Evolutionary conservation across 805 yeast species (phyloP).

Genomic region (Metschnikowia gelsemii): DNA sequence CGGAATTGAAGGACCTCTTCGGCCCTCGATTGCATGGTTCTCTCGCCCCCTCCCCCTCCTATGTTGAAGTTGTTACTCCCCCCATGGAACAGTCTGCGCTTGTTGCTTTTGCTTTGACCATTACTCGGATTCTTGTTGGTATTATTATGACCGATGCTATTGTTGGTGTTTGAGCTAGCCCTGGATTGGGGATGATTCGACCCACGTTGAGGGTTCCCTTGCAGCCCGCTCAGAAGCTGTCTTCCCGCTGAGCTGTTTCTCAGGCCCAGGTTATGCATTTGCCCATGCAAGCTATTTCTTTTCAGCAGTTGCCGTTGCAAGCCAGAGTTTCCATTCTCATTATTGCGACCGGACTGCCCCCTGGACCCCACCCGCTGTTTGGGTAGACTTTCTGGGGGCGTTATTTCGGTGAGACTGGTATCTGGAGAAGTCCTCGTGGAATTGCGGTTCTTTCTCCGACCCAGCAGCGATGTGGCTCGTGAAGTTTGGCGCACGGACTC

Average conservation of each 20-base stretch:
- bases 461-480: conserved; percentile 10
- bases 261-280: conserved; percentile 2
- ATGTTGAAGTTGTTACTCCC: conserved; percentile 22
- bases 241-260: conserved; percentile 8
- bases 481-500: conserved; percentile 8
- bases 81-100: conserved; percentile 36
- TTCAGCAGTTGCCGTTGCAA: conserved; percentile 11
- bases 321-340: conserved; percentile 7
- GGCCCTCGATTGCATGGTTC: neutral
- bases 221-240: conserved; percentile 13
- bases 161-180: conserved; percentile 5
- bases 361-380: conserved; percentile 7
- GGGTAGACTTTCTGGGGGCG: conserved; percentile 18
- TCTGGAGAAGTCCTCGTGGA: conserved; percentile 30
- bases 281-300: conserved; percentile 8
- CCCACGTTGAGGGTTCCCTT: conserved; percentile 4
- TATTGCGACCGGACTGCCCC: conserved; percentile 1
- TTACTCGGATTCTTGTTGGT: conserved; percentile 7
- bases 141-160: conserved; percentile 1
- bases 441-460: conserved; percentile 32
- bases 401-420: conserved; percentile 17
- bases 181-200: conserved; percentile 1
- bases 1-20: conserved; percentile 3
- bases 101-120: conserved; percentile 19
- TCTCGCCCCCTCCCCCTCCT: conserved; percentile 7